phyloP scores from a whole-genome alignment of 352 stramenopile species.

The Pilasporangium apinafurcum region DNA sequence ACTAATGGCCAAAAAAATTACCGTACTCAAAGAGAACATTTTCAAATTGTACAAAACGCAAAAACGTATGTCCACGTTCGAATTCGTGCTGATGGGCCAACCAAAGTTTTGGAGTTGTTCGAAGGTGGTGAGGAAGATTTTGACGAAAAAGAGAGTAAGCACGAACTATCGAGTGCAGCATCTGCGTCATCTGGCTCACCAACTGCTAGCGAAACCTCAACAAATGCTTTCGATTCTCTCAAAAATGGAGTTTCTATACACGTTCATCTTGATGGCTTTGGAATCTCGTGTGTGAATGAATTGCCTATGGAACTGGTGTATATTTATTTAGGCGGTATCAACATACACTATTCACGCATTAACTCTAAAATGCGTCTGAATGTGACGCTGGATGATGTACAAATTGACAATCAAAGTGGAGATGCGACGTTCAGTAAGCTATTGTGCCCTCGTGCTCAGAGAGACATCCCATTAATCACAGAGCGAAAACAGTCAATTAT shows the following conservation, averaged over 20 bases:
- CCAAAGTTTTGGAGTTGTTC: constrained; percentile 88
- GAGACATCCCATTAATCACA: constrained; percentile 2
- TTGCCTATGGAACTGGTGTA: constrained; percentile 84
- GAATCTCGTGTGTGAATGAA: constrained; percentile 85
- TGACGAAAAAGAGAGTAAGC: constrained; percentile 74
- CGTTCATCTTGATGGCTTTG: constrained; percentile 68
- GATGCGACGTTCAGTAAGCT: constrained; percentile 84
- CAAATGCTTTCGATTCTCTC: constrained; percentile 58
- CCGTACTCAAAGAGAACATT: constrained; percentile 24
- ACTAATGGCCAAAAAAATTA: constrained; percentile 17
- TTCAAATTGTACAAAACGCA: constrained; percentile 53
- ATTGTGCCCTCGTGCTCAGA: constrained; percentile 49
- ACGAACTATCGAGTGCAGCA: constrained; percentile 60
- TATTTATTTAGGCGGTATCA: constrained; percentile 79
- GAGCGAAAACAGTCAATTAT: constrained; percentile 29
- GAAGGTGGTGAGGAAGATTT: constrained; percentile 86
- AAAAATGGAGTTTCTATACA: constrained; percentile 64
- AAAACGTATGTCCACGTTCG: constrained; percentile 86
- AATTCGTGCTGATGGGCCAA: constrained; percentile 82
- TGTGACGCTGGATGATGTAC: constrained; percentile 78
- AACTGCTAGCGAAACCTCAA: constrained; percentile 69
- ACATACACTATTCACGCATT: constrained; percentile 60
- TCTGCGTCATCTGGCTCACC: constrained; percentile 62
- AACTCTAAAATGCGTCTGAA: constrained; percentile 85
- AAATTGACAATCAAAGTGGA: constrained; percentile 83